Conservation (phyloP, 1,284 basidiomycete genomes). For the Phenoliferia sp. region DNA sequence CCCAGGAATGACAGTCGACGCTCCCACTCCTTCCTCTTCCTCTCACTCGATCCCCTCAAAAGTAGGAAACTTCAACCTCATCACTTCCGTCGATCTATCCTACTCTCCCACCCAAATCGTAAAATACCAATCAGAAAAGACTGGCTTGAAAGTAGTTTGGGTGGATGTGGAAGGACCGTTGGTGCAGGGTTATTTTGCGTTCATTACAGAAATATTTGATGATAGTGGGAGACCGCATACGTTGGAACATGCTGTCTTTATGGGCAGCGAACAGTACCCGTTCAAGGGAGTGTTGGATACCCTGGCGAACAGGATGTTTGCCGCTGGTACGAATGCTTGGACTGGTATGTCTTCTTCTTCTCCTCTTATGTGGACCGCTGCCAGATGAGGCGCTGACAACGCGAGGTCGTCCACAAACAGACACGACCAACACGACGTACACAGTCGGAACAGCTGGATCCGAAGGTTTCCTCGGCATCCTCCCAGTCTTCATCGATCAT, state of each 20-base stretch:
- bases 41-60: not conserved
- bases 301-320: constrained; percentile 94
- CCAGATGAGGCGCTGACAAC: constrained; percentile 43
- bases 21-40: not conserved
- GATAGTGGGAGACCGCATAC: constrained; percentile 82
- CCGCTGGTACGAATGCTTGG: constrained; percentile 56
- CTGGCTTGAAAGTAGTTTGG: constrained; percentile 46
- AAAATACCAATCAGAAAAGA: constrained; percentile 32
- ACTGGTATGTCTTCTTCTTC: constrained; percentile 35
- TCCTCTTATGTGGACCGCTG: not conserved
- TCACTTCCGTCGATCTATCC: constrained; percentile 23
- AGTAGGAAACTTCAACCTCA: constrained; percentile 19
- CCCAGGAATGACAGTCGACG: not conserved
- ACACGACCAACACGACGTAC: constrained; percentile 86
- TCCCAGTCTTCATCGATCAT: constrained; percentile 95
- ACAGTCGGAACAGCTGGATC: constrained; percentile 96
- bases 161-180: constrained; percentile 63
- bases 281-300: constrained; percentile 97
- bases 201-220: constrained; percentile 73
- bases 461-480: constrained; percentile 88
- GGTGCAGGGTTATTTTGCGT: constrained; percentile 87
- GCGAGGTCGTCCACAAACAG: too few species aligned
- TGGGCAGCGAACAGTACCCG: constrained; percentile 84
- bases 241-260: constrained; percentile 62
- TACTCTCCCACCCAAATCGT: constrained; percentile 26